These are phyloP conservation scores for Lipomyces orientalis DNA, from an alignment of 805 yeast species.

Conservation along the genomic window DNA sequence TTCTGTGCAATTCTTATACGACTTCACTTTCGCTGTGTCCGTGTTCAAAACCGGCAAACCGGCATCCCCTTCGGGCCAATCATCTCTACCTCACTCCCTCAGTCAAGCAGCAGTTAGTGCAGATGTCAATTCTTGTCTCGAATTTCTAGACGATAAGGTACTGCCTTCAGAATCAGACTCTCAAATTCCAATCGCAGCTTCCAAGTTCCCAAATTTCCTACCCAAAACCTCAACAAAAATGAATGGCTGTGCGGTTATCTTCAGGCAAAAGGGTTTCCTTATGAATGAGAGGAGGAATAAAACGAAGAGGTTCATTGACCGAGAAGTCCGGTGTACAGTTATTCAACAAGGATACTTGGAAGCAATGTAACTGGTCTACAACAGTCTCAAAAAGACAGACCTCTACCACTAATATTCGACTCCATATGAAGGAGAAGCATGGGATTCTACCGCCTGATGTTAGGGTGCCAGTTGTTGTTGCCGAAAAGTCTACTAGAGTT, in stretches of 20 bases:
- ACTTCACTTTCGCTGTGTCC: too few species aligned
- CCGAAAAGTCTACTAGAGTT: too few species aligned
- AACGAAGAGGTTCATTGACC: neutral
- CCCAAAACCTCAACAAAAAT: too few species aligned
- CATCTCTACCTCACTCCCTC: neutral
- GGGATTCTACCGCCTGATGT: too few species aligned
- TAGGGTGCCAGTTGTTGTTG: too few species aligned
- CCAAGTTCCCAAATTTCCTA: slow-evolving; percentile 2
- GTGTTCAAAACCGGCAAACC: too few species aligned
- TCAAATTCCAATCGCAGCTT: neutral
- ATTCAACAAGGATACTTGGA: neutral
- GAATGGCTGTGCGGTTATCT: neutral
- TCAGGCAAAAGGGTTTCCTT: neutral
- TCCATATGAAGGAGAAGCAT: neutral
- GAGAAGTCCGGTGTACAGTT: neutral
- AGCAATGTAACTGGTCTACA: slow-evolving; percentile 1
- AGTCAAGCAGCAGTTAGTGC: neutral
- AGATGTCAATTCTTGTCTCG: neutral
- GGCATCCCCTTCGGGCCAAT: too few species aligned
- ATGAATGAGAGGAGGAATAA: neutral
- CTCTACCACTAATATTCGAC: slow-evolving; percentile 2
- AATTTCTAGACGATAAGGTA: neutral
- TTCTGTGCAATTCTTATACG: too few species aligned
- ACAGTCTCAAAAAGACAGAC: slow-evolving; percentile 2
- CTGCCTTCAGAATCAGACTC: too few species aligned